Evolutionary conservation across 352 stramenopile genomes (phyloP), one percentile per base, ranked within the genome.

Genomic region (Lagenidium giganteum): DNA sequence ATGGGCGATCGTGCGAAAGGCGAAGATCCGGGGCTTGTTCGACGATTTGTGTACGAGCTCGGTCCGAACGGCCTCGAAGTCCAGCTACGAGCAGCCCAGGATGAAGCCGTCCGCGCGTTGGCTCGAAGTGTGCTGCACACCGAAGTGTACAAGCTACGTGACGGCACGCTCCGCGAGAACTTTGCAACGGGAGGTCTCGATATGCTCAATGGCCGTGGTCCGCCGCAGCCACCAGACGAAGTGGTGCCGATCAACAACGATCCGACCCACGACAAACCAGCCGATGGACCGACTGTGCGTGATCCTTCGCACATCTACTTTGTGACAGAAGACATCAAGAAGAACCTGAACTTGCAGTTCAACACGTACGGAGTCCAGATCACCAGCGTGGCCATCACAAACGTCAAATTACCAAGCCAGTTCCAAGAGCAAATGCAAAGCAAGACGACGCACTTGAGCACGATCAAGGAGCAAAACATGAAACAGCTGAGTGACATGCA

Each of bases 31-130:
- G 51, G 57, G 20, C 65, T 90, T 32, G 83, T 95, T 8, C 77
- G 75, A 3, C 80, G 70, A n/a, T 95, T 95, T 37, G 77, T 93
- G 5, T 87, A 93, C 56, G 77, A 92, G 51, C 56, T 93, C 12
- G 82, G 73, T 2, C 72, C 80, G 0, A 70, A 77, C 33, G 79
- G 80, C 2, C 66, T 95, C 17, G 75, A 91, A 39, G 61, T 81
- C 37, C 83, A 92, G 57, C 65, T 95, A 1, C 64, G 67, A 12
- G 75, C 74, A 14, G 79, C 80, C 3, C 69, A 92, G 47, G 80
- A 84, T 48, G 67, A 90, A 54, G 80, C 74, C 4, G 70, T 89
- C 16, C 56, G 79, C 5, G 73, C 54, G 1, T 44, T 94, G n/a
- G 79, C 77, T 5, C 73, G 82, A 12, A 86, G 66, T 34, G 70